phyloP scores from a whole-genome alignment of 306 rosid species.

The Dalbergia cochinchinensis region DNA sequence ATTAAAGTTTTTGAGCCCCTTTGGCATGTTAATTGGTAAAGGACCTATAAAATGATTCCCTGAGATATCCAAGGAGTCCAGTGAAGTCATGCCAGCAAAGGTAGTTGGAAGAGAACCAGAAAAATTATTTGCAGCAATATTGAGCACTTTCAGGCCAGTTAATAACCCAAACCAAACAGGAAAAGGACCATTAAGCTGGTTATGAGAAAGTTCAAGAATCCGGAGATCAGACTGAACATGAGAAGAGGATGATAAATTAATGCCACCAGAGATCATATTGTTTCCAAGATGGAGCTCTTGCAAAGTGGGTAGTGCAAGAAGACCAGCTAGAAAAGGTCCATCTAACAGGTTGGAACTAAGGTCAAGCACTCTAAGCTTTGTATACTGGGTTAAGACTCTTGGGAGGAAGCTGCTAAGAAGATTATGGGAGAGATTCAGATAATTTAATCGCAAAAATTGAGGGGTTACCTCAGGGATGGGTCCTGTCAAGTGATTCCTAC shows the following conservation, averaged over 20 bases:
- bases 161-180: slow-evolving; percentile 67
- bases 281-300: slow-evolving; percentile 70
- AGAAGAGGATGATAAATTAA: slow-evolving; percentile 56
- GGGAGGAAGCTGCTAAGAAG: slow-evolving; percentile 64
- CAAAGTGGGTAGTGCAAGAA: slow-evolving; percentile 67
- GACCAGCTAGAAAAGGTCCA: slow-evolving; percentile 61
- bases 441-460: slow-evolving; percentile 72
- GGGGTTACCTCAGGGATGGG: slow-evolving; percentile 71
- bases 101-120: slow-evolving; percentile 84
- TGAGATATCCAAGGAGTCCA: slow-evolving; percentile 66
- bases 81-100: slow-evolving; percentile 55
- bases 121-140: slow-evolving; percentile 73
- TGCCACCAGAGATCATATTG: slow-evolving; percentile 62
- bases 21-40: slow-evolving; percentile 67
- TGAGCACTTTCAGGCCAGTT: slow-evolving; percentile 61
- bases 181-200: slow-evolving; percentile 68
- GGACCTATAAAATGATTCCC: slow-evolving; percentile 78
- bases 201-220: slow-evolving; percentile 73
- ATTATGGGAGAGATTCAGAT: slow-evolving; percentile 73
- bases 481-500: slow-evolving; percentile 71
- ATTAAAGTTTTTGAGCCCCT: slow-evolving; percentile 59
- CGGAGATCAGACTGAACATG: slow-evolving; percentile 56
- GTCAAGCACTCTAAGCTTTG: slow-evolving; percentile 73
- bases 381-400: slow-evolving; percentile 62
- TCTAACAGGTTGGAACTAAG: slow-evolving; percentile 70